Base-by-base conservation (phyloP, 495 filamentous ascomycete genomes). In the Podospora didyma region DNA sequence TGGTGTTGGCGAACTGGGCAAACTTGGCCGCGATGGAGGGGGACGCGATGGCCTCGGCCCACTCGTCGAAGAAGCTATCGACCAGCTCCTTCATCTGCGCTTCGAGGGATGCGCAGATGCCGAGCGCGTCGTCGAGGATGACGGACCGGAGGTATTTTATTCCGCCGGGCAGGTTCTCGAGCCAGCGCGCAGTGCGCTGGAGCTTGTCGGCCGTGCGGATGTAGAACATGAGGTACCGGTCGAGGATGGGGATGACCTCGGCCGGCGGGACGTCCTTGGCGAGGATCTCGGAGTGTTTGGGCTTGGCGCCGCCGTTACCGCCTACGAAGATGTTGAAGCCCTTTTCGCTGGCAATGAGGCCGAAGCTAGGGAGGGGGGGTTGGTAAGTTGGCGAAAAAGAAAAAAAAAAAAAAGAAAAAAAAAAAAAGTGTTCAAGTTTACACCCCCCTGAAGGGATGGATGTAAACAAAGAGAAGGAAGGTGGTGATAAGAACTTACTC, bases 141-240 rank as follows among this genome's bases (percentile, higher is more conserved):
- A 97, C 92, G 58, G 89, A 83, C 37, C 83, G 80, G 2, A 97
- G 82, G 66, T 96, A 96, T 24, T 80, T 78, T 71, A 97, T 88
- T 7, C 93, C 93, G 28, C 90, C 92, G 0, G 93, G 93, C 0
- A 96, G 78, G 54, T 81, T 82, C 63, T 97, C 93, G 41, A 97
- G 78, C 93, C 93, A 97, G 28, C 93, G 82, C 2, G 93, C 93
- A 23, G 93, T 97, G 44, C 93, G 85, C 69, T 96, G 92, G 1
- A 97, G 85, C 66, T 92, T 95, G 76, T 97, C 93, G 42, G 92
- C 93, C 0, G 93, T 96, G 58, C 91, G 89, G 67, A 97, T 96
- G 74, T 97, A 96, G 79, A 97, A 96, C 76, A 92, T 90, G 11
- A 96, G 77, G 70, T 96, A 97, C 24, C 93, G 86, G 69, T 97